Conservation (phyloP, 257 asterid species). For the Solanum pennellii region DNA sequence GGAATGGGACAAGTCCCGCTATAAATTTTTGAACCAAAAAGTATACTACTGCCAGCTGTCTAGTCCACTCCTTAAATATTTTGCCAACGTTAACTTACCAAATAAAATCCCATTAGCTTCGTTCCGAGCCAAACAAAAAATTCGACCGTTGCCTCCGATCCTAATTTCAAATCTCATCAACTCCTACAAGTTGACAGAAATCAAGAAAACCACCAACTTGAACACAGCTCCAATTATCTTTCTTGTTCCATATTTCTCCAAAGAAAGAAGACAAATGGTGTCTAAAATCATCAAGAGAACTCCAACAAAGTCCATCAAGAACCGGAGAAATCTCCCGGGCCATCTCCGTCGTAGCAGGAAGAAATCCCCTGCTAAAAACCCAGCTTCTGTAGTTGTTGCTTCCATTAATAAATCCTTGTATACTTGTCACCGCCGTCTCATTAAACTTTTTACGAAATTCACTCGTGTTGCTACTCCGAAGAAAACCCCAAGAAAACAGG, state of each 20-base stretch:
- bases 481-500: constrained; percentile 47
- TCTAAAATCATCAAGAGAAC: constrained; percentile 63
- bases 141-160: constrained; percentile 52
- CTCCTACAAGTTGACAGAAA: neutral
- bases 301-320: constrained; percentile 65
- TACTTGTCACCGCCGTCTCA: constrained; percentile 78
- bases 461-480: constrained; percentile 58
- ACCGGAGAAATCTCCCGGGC: constrained; percentile 21
- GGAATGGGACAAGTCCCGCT: neutral
- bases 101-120: neutral
- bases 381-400: constrained; percentile 49
- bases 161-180: constrained; percentile 8
- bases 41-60: neutral
- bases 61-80: neutral
- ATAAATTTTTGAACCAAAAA: neutral
- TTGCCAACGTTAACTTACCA: neutral
- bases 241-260: neutral
- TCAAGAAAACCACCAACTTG: neutral
- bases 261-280: constrained; percentile 34
- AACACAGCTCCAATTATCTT: neutral
- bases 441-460: constrained; percentile 59
- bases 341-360: constrained; percentile 33
- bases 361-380: constrained; percentile 51
- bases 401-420: constrained; percentile 58
- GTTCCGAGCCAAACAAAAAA: constrained; percentile 20